phyloP scores from a whole-genome alignment of 129 eudicot species.

The Dittrichia graveolens region DNA sequence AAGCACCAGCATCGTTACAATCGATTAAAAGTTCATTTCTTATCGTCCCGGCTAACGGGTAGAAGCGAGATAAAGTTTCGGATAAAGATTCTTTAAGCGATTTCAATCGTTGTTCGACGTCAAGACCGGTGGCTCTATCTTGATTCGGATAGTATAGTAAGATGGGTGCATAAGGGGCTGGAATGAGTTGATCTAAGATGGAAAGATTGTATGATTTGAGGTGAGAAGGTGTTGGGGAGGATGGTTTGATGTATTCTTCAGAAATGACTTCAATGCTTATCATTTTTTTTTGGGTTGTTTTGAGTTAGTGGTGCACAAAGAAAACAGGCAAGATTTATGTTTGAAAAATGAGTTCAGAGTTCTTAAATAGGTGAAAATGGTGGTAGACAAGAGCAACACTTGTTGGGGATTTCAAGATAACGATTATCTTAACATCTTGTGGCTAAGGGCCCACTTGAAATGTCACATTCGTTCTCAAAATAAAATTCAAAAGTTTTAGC shows the following conservation, averaged over 20 bases:
- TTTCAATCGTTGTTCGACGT: conserved; percentile 31
- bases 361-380: conserved; percentile 14
- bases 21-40: conserved; percentile 54
- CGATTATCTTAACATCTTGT: not conserved
- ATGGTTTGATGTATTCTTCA: conserved; percentile 58
- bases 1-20: conserved; percentile 69
- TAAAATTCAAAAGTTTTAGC: no score
- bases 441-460: no score
- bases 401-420: not conserved
- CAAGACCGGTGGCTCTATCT: not conserved
- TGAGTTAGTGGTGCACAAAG: not conserved
- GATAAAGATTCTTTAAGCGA: conserved; percentile 55
- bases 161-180: conserved; percentile 73
- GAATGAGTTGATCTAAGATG: conserved; percentile 70
- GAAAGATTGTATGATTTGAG: conserved; percentile 53
- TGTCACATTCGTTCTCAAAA: no score
- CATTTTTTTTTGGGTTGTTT: conserved; percentile 1
- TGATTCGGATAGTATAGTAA: conserved; percentile 53
- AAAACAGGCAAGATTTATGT: not conserved
- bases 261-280: conserved; percentile 52
- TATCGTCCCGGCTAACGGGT: conserved; percentile 68
- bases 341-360: conserved; percentile 2
- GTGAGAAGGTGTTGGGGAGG: conserved; percentile 65
- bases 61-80: conserved; percentile 52
- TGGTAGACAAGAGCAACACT: not conserved